A percentile compares a stretch with the other conserved stretches of the same genome.
Evolutionary conservation across 371 early-diverging fungal genomes (phyloP).

Genomic region (Mortierella polycephala): DNA sequence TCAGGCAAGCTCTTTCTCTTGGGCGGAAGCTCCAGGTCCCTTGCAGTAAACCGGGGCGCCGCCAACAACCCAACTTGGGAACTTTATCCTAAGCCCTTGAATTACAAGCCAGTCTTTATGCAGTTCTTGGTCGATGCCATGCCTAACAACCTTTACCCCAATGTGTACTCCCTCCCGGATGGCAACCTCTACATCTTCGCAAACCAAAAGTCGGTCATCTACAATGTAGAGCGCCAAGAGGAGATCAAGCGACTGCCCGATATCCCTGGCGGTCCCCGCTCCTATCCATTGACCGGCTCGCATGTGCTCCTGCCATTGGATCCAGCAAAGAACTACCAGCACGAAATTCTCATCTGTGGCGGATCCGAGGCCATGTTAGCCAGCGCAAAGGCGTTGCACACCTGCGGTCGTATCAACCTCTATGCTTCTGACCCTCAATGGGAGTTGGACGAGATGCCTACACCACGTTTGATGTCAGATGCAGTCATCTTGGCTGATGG

Average conservation of each 20-base stretch:
- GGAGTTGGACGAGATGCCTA: constrained; percentile 69
- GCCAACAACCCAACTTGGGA: constrained; percentile 63
- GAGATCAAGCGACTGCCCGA: constrained; percentile 61
- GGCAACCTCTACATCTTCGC: constrained; percentile 69
- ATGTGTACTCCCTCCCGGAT: constrained; percentile 65
- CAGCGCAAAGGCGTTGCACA: constrained; percentile 54
- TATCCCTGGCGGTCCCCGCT: constrained; percentile 64
- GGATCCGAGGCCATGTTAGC: constrained; percentile 60
- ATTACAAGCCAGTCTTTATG: constrained; percentile 36
- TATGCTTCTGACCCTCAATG: constrained; percentile 59
- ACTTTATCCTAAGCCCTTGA: constrained; percentile 35
- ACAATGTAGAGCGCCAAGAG: constrained; percentile 57
- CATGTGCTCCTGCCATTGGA: constrained; percentile 69
- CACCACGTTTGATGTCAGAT: constrained; percentile 68
- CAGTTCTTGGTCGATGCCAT: constrained; percentile 50
- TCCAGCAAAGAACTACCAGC: constrained; percentile 66
- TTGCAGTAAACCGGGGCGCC: constrained; percentile 60
- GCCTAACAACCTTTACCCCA: constrained; percentile 59
- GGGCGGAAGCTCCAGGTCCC: constrained; percentile 64
- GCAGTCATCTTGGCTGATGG: constrained; percentile 71
- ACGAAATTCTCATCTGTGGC: constrained; percentile 71
- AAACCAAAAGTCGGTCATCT: constrained; percentile 66
- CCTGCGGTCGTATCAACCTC: constrained; percentile 68
- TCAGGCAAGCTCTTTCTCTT: constrained; percentile 66
- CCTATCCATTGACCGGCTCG: constrained; percentile 71